These are phyloP conservation scores for Tolypocladium album DNA, from an alignment of 2,329 filamentous ascomycete genomes.

Conservation along the genomic window DNA sequence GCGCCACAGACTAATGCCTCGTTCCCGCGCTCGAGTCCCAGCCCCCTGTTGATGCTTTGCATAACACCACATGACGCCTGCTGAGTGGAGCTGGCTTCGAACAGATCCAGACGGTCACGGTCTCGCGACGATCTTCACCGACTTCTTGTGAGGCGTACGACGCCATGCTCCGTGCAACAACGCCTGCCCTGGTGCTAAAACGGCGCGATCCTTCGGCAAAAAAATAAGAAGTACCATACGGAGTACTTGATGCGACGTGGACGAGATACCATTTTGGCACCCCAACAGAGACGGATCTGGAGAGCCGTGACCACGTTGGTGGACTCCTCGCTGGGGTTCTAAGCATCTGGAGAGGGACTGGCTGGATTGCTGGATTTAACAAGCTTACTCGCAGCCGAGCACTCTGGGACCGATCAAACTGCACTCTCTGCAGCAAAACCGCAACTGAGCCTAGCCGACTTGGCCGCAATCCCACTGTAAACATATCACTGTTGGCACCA, in stretches of 20 bases:
- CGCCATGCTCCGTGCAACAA: background rate
- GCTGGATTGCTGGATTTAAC: too few relatives aligned
- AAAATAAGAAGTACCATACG: too few relatives aligned
- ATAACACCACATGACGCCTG: background rate
- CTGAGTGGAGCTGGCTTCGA: background rate
- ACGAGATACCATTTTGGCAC: background rate
- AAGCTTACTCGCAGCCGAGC: too few relatives aligned
- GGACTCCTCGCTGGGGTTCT: too few relatives aligned
- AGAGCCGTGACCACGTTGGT: too few relatives aligned
- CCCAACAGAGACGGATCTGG: background rate
- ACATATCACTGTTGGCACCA: background rate
- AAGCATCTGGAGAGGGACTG: too few relatives aligned
- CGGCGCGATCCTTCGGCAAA: background rate
- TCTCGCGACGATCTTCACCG: background rate
- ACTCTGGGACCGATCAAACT: background rate
- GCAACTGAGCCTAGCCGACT: background rate
- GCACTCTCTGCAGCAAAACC: background rate
- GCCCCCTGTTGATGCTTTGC: slow-evolving; percentile 8
- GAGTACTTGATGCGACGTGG: background rate
- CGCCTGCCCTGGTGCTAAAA: background rate
- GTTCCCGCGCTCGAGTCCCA: slow-evolving; percentile 6
- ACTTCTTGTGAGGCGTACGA: background rate
- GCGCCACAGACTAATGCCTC: slow-evolving; percentile 2
- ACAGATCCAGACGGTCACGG: background rate
- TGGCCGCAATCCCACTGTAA: background rate